A percentile compares a stretch with the other conserved stretches of the same genome.
Conservation (phyloP, 495 filamentous ascomycete species). For the Neurospora pannonica region DNA sequence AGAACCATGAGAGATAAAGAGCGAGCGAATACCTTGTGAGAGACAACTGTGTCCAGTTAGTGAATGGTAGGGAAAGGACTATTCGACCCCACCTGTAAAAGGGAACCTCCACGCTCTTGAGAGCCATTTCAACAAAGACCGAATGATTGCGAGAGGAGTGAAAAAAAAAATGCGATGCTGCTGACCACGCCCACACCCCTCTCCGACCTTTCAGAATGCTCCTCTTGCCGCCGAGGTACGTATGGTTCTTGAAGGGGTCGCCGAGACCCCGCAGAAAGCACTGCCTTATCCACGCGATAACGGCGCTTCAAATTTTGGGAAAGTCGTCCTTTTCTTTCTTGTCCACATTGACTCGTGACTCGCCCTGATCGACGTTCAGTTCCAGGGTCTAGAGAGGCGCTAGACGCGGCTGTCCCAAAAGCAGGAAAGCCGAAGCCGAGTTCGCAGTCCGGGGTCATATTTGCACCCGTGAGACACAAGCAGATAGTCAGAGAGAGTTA, state of each 20-base stretch:
- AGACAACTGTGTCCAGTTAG: not conserved
- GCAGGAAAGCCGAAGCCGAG: not conserved
- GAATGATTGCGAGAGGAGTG: not conserved
- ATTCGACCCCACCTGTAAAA: not conserved
- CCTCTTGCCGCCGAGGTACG: conserved; percentile 30
- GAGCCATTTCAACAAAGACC: not conserved
- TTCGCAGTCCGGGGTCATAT: not conserved
- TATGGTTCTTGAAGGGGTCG: not conserved
- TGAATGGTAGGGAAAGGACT: not conserved
- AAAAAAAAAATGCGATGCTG: not conserved
- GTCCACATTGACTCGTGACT: not conserved
- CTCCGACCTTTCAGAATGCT: conserved; percentile 33
- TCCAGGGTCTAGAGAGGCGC: not conserved
- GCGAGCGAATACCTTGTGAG: not conserved
- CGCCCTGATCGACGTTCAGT: not conserved
- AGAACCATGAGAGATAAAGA: not conserved
- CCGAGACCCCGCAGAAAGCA: not conserved
- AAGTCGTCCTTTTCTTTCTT: not conserved
- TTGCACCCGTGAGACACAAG: not conserved
- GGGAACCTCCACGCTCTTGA: not conserved
- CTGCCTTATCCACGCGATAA: not conserved
- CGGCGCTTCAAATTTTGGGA: not conserved
- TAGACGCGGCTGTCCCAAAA: not conserved
- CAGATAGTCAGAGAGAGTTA: not conserved
- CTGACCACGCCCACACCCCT: not conserved